Evolutionary conservation across 169 alveolate species (phyloP), one percentile per base, ranked within the genome.

Genomic region (Eimeria falciformis): DNA sequence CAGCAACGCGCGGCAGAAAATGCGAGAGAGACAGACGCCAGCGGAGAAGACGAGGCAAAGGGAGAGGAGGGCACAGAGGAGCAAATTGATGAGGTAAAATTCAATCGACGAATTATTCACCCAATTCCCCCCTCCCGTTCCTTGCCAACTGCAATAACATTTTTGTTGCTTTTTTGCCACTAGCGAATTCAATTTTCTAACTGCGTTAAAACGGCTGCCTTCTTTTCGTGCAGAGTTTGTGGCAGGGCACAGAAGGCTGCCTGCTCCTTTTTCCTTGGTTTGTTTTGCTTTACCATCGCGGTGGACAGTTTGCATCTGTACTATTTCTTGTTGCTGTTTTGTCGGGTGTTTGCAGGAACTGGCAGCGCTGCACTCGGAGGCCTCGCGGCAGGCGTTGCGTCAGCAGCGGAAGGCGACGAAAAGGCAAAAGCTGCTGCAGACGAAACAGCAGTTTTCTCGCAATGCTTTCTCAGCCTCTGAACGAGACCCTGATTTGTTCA

Each of bases 1-100:
- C 90, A 21, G 94, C 90, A 65, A 92, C 77, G 62, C 40, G 96
- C 92, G 88, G 93, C 89, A 66, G 92, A 89, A 33, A 89, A 93
- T 14, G 85, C 6, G 25, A 43, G 9, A 21, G 79, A 62, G 11
- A 47, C 55, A 27, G 79, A 62, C 5, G 68, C 29, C 5, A 68
- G 27, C 7, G 94, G 46, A 25, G 43, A 18, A 23, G 43, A 47
- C 29, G 95, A 55, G 37, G 93, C 56, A 84, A 71, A 65, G 62
- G 91, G 55, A 25, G 79, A 45, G 25, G 95, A 95, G 45, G 95
- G 86, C 68, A 90, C 47, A 45, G 53, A 29, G 55, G 90, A 25
- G 75, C 94, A 89, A 69, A 93, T 90, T 47, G 90, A 89, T 47
- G 95, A 91, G 91, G 93, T 90, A 46, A 18, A 0, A 3, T 33